Percentiles rank a stretch among this genome's conserved stretches.
Evolutionary conservation across 2,329 filamentous ascomycete species (phyloP).

Genomic region (Aspergillus ruber): DNA sequence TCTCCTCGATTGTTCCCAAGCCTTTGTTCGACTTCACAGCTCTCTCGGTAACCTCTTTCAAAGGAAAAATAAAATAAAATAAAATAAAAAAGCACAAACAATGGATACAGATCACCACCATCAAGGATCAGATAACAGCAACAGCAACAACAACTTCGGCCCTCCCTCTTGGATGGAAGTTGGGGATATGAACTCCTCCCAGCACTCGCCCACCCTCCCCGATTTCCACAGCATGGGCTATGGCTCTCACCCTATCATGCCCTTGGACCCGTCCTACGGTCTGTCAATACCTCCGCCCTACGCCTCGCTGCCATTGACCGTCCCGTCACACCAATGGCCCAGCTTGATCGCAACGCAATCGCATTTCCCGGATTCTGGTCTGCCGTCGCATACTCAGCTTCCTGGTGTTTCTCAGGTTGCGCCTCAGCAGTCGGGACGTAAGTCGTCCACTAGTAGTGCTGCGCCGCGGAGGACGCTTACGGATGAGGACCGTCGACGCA

Average conservation of each 20-base stretch:
- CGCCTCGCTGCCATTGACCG: slow-evolving; percentile 60
- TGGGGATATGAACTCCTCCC: slow-evolving; percentile 44
- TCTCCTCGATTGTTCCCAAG: neutral
- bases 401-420: slow-evolving; percentile 49
- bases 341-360: slow-evolving; percentile 72
- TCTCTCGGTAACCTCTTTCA: too few relatives aligned
- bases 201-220: slow-evolving; percentile 63
- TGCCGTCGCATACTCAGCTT: slow-evolving; percentile 52
- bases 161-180: slow-evolving; percentile 44
- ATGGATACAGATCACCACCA: slow-evolving; percentile 43
- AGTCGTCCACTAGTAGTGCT: slow-evolving; percentile 41
- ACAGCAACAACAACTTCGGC: slow-evolving; percentile 25
- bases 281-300: slow-evolving; percentile 54
- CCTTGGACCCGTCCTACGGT: slow-evolving; percentile 50
- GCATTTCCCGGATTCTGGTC: slow-evolving; percentile 55
- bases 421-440: slow-evolving; percentile 26
- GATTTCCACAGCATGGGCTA: slow-evolving; percentile 63
- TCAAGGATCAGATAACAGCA: neutral
- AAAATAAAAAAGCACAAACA: slow-evolving; percentile 7
- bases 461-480: slow-evolving; percentile 82
- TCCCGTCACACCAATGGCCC: slow-evolving; percentile 66
- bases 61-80: too few relatives aligned
- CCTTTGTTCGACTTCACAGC: neutral
- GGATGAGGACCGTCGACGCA: slow-evolving; percentile 78
- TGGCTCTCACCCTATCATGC: slow-evolving; percentile 54